Evolutionary conservation across 257 asterid species (phyloP).

Genomic region (Penstemon davidsonii): DNA sequence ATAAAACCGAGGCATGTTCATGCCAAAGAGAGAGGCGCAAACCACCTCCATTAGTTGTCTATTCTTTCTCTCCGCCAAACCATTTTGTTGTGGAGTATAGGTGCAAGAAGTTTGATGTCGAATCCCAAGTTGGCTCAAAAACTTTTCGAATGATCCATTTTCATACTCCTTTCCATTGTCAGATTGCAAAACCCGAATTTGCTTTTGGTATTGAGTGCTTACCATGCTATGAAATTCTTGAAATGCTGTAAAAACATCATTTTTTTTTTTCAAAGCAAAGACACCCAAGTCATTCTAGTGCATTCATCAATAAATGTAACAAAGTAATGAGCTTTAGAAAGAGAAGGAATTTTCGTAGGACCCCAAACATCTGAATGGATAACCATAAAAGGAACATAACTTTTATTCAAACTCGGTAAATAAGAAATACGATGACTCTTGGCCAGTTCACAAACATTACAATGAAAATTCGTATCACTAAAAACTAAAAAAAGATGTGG

Average conservation of each 20-base stretch:
- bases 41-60: neutral
- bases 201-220: neutral
- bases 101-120: conserved; percentile 21
- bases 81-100: neutral
- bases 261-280: no score
- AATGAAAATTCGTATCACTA: no score
- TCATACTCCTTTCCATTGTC: conserved; percentile 21
- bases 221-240: conserved; percentile 6
- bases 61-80: neutral
- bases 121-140: neutral
- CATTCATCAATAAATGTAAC: no score
- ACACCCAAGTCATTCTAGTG: no score
- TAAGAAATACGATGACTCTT: no score
- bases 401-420: no score
- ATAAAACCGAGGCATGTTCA: conserved; percentile 12
- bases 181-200: conserved; percentile 5
- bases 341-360: no score
- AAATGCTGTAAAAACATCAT: neutral
- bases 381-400: no score
- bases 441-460: no score
- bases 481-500: no score
- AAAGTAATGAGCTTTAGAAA: no score
- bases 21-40: neutral
- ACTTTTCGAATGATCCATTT: neutral
- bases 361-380: no score